Base-by-base conservation (phyloP, 257 asterid species). In the Capsicum pubescens region DNA sequence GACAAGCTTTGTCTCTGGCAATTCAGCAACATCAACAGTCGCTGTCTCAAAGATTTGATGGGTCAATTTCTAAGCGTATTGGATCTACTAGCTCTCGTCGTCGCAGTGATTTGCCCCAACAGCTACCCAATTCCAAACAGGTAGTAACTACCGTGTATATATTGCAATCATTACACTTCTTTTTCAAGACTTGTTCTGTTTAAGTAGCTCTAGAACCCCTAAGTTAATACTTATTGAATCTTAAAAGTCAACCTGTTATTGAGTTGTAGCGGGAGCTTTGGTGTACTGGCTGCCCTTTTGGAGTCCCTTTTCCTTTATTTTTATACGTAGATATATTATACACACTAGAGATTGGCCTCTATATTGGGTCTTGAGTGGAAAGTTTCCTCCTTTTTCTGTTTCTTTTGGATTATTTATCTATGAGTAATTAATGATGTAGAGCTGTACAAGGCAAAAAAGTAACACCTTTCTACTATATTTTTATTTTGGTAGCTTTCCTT, bases 61-160 rank as follows among this genome's bases (percentile, higher is more conserved):
- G 95, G 32, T 93, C 98, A 78, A 92, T 92, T 92, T 95, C 99
- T 55, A 90, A 96, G 86, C 94, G 99, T 39, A 83, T 93, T 85
- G 99, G 98, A 90, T 93, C 98, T 92, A 92, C 97, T 87, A 92
- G 98, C 90, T 92, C 99, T 81, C 97, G 98, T 82, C 93, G 97
- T 83, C 91, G 94, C 87, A 82, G 90, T 85, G 84, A 91, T 89
- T 87, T 88, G 5, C 80, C 97, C 76, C 91, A 93, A 16, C 89
- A 90, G 64, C 83, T 93, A 3, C 69, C 46, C 79, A 26, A 87
- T 84, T 86, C 84, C 46, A 89, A 89, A 89, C 89, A 89, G 87
- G 87, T 76, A 59, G 46, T 72, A 39, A 13, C 14, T 67, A 12
- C 35, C 35, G 1, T 1, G 48, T 3, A 39, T 26, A 26, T 26